Conservation (phyloP, 768 basidiomycete species). For the Tylopilus sp. region DNA sequence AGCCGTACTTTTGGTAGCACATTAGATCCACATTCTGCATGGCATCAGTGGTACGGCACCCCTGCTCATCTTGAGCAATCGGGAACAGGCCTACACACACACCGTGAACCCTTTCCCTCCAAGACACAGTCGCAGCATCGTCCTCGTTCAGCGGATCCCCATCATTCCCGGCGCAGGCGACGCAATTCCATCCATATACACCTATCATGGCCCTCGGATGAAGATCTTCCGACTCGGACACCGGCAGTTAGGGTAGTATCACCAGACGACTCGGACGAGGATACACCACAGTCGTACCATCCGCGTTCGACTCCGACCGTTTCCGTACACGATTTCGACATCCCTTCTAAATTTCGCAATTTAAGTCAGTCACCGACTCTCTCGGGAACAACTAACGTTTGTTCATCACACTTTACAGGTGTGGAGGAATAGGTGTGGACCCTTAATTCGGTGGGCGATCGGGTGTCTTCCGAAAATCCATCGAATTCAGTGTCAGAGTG, state of each 20-base stretch:
- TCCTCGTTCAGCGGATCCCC: not conserved
- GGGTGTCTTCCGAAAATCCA: no score
- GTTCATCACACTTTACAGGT: slow-evolving; percentile 8
- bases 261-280: slow-evolving; percentile 15
- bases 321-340: slow-evolving; percentile 23
- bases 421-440: not conserved
- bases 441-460: no score
- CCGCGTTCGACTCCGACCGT: slow-evolving; percentile 7
- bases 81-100: slow-evolving; percentile 31
- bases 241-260: slow-evolving; percentile 14
- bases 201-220: slow-evolving; percentile 15
- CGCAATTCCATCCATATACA: slow-evolving; percentile 3
- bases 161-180: not conserved
- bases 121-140: not conserved
- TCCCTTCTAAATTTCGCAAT: slow-evolving; percentile 28
- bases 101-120: slow-evolving; percentile 15
- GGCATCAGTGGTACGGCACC: slow-evolving; percentile 2
- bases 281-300: slow-evolving; percentile 18
- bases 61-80: slow-evolving; percentile 13
- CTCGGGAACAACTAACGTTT: not conserved
- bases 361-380: slow-evolving; percentile 11
- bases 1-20: slow-evolving; percentile 1
- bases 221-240: slow-evolving; percentile 16
- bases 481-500: no score
- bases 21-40: slow-evolving; percentile 5